Evolutionary conservation across 331 rosid genomes (phyloP), one percentile per base, ranked within the genome.

Genomic region (Spiraea crenata): DNA sequence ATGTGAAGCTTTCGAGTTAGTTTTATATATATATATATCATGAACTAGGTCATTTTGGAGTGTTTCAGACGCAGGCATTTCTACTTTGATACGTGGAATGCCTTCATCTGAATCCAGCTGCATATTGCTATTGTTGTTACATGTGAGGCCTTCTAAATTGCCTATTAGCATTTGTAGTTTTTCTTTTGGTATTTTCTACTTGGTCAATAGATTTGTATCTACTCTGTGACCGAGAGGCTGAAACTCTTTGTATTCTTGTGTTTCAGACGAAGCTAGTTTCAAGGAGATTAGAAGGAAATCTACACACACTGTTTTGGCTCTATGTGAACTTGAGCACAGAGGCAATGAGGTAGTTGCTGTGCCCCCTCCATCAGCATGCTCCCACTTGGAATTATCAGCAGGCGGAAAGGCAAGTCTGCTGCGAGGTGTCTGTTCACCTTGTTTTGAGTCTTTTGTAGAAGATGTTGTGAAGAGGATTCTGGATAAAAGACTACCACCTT

Each of bases 401-500:
- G 89, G 86, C 19, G 85, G 84, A 57, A 83, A 47, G 66, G 75
- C 87, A 3, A 87, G 93, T 81, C 84, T 85, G 67, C 79, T 89
- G 63, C 78, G 81, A 37, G 96, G 93, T 56, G 83, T 86, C 72
- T 91, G 99, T 86, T 91, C 93, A 39, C 68, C 89, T 63, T 91
- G 99, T 82, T 95, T 91, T 57, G 89, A 85, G 82, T 81, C 86
- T 70, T 91, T 85, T 31, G 88, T 91, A 41, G 77, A 77, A 51
- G 87, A 82, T 3, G 90, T 87, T 69, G 96, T 89, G 82, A 83
- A 82, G 85, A 86, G 70, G 79, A 71, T 91, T 71, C 73, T 83
- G 80, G 95, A 88, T 59, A 40, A 82, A 19, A 84, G 54, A 81
- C 67, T 76, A 73, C 65, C 75, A 35, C 77, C 76, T 31, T 89